Evolutionary conservation across 163 green algal species (phyloP).

Genomic region (Prototheca wickerhamii): DNA sequence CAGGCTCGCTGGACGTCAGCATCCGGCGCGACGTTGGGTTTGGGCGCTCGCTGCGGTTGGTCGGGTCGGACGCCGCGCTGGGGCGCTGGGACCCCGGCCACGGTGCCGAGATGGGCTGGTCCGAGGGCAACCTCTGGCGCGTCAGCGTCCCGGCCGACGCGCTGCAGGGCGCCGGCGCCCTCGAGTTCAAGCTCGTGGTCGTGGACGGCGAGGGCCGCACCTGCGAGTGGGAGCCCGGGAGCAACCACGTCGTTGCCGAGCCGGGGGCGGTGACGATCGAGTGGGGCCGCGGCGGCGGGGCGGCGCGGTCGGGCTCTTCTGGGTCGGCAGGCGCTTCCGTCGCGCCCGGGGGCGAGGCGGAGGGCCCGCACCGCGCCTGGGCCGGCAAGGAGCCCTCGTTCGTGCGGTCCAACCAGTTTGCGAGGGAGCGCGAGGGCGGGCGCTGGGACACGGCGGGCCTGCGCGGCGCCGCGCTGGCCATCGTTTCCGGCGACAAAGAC

Average conservation of each 20-base stretch:
- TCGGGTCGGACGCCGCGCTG: slow-evolving; percentile 50
- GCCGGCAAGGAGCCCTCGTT: slow-evolving; percentile 48
- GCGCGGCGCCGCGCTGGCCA: slow-evolving; percentile 32
- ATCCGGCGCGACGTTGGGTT: slow-evolving; percentile 38
- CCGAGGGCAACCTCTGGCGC: slow-evolving; percentile 64
- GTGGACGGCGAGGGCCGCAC: background rate
- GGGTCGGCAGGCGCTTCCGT: too few species aligned
- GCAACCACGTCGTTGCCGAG: slow-evolving; percentile 1
- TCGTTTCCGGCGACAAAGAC: slow-evolving; percentile 69
- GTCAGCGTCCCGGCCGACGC: slow-evolving; percentile 27
- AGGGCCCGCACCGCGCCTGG: too few species aligned
- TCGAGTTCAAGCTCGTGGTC: slow-evolving; percentile 55
- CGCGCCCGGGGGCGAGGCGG: too few species aligned
- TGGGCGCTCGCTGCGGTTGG: slow-evolving; percentile 52
- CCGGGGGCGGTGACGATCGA: background rate
- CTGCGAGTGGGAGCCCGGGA: slow-evolving; percentile 1
- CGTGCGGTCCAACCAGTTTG: slow-evolving; percentile 59
- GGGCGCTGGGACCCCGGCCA: slow-evolving; percentile 54
- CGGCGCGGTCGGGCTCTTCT: too few species aligned
- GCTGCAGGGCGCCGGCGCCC: slow-evolving; percentile 7
- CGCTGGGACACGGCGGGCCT: slow-evolving; percentile 66
- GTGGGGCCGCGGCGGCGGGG: too few species aligned
- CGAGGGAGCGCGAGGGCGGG: slow-evolving; percentile 39
- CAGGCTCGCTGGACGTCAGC: too few species aligned
- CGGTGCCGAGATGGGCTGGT: slow-evolving; percentile 51